phyloP scores from a whole-genome alignment of 2,329 filamentous ascomycete genomes.

The Trichophyton equinum region DNA sequence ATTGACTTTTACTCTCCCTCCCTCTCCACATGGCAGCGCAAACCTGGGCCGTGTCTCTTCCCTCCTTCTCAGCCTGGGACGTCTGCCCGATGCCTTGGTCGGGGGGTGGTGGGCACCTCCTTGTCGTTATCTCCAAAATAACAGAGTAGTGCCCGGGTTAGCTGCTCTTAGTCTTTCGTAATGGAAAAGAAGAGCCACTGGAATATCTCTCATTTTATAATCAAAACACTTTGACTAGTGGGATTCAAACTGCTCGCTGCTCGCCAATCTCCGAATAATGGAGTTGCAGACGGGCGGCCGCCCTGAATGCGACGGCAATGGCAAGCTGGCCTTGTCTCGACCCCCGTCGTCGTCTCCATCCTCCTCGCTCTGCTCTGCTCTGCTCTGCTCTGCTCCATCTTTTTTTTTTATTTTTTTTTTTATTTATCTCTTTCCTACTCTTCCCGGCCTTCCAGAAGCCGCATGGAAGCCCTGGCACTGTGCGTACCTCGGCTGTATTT shows the following conservation, averaged over 20 bases:
- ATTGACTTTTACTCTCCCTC: background rate
- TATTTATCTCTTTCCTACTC: background rate
- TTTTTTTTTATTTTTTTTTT: background rate
- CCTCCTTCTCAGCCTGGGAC: background rate
- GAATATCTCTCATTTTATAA: background rate
- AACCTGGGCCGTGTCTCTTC: background rate
- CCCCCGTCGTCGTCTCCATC: background rate
- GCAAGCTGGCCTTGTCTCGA: background rate
- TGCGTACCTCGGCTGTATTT: background rate
- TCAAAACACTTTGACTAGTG: background rate
- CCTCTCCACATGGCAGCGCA: background rate
- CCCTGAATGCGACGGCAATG: background rate
- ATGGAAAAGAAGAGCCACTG: background rate
- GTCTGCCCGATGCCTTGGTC: background rate
- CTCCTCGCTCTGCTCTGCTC: too few species aligned
- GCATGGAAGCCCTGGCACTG: background rate
- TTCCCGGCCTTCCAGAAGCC: constrained; percentile 1
- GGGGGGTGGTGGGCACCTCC: background rate
- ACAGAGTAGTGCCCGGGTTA: background rate
- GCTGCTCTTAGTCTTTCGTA: background rate
- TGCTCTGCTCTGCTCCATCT: background rate
- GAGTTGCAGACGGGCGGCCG: background rate
- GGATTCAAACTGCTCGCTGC: too few species aligned
- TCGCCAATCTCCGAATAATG: background rate
- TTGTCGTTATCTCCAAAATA: background rate